Percentiles rank a stretch among this genome's conserved stretches.
phyloP scores from a whole-genome alignment of 345 rosid genomes.

The Brassica incana region DNA sequence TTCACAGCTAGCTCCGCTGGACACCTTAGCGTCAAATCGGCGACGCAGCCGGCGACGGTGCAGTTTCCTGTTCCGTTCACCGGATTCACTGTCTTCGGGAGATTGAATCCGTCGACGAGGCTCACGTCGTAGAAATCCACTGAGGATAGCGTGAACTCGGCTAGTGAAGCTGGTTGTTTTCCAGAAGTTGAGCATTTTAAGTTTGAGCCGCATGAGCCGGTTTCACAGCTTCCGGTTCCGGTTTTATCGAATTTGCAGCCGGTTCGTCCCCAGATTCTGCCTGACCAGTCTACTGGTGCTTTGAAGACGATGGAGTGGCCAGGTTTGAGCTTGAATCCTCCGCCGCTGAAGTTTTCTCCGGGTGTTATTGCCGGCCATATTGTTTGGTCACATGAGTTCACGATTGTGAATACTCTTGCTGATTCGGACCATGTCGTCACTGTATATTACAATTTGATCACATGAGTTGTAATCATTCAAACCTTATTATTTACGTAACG shows the following conservation, averaged over 20 bases:
- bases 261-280: slow-evolving; percentile 86
- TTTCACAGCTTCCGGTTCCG: slow-evolving; percentile 68
- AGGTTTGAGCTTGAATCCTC: slow-evolving; percentile 59
- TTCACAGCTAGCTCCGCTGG: slow-evolving; percentile 65
- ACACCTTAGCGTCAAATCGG: slow-evolving; percentile 55
- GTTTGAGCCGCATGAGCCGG: slow-evolving; percentile 68
- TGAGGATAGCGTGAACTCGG: slow-evolving; percentile 69
- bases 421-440: slow-evolving; percentile 45
- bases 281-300: slow-evolving; percentile 77
- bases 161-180: slow-evolving; percentile 67
- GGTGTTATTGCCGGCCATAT: slow-evolving; percentile 83
- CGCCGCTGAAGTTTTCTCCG: slow-evolving; percentile 52
- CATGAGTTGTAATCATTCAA: neutral
- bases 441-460: slow-evolving; percentile 15
- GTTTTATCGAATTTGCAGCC: slow-evolving; percentile 65
- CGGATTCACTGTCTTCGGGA: slow-evolving; percentile 62
- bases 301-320: slow-evolving; percentile 55
- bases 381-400: slow-evolving; percentile 62
- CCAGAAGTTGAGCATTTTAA: slow-evolving; percentile 67
- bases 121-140: slow-evolving; percentile 82
- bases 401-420: slow-evolving; percentile 66
- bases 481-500: neutral
- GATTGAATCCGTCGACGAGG: slow-evolving; percentile 84
- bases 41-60: slow-evolving; percentile 56
- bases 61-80: slow-evolving; percentile 73